Evolutionary conservation across 2,329 filamentous ascomycete genomes (phyloP).

Genomic region (Byssoonygena ceratinophila): DNA sequence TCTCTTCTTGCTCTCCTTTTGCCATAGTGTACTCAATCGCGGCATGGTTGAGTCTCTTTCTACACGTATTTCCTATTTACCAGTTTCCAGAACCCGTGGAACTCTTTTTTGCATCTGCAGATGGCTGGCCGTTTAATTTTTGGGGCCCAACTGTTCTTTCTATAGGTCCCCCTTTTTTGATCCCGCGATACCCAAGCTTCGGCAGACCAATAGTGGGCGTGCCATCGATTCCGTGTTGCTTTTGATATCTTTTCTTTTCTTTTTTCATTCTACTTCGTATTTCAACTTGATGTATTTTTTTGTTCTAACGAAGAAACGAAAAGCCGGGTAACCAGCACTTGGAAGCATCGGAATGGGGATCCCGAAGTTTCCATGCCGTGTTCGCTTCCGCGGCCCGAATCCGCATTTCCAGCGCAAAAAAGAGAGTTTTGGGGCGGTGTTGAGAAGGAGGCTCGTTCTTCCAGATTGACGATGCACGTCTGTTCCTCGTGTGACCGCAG

Average conservation of each 20-base stretch:
- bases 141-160: background rate
- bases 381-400: background rate
- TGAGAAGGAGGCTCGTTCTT: background rate
- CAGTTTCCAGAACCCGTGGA: background rate
- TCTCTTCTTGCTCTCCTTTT: background rate
- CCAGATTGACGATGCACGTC: background rate
- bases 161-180: background rate
- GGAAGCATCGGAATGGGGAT: background rate
- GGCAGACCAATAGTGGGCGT: slow-evolving; percentile 3
- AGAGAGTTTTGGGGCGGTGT: background rate
- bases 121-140: background rate
- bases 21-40: background rate
- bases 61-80: background rate
- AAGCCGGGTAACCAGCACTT: too few relatives aligned
- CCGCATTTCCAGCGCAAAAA: background rate
- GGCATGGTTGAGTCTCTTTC: background rate
- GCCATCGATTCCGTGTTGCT: background rate
- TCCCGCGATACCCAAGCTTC: background rate
- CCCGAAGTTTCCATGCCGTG: background rate
- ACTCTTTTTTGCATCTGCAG: background rate
- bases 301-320: background rate
- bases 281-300: background rate
- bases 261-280: background rate
- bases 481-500: background rate
- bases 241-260: background rate